These are phyloP conservation scores for Aspergillus caelatus DNA, from an alignment of 2,329 filamentous ascomycete species.

Conservation along the genomic window DNA sequence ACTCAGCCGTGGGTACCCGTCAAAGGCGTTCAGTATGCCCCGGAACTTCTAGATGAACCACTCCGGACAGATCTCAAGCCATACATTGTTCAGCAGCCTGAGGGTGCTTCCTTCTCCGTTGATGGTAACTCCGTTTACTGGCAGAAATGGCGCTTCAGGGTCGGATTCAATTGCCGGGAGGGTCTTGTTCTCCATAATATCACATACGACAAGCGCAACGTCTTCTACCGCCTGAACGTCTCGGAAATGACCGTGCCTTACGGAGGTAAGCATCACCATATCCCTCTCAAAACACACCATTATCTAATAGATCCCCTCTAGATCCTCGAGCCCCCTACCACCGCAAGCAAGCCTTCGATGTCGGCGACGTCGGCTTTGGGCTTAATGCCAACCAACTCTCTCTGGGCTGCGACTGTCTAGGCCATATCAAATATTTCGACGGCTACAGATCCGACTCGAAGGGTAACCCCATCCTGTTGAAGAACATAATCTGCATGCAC, in stretches of 20 bases:
- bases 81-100: conserved; percentile 65
- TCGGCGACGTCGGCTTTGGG: conserved; percentile 68
- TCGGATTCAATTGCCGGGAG: conserved; percentile 65
- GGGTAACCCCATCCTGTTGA: conserved; percentile 60
- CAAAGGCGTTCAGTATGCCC: conserved; percentile 55
- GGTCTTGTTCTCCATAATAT: conserved; percentile 71
- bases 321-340: conserved; percentile 70
- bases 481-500: conserved; percentile 71
- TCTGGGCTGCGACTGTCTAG: conserved; percentile 71
- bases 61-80: conserved; percentile 66
- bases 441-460: conserved; percentile 62
- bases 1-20: conserved; percentile 60
- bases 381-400: conserved; percentile 70
- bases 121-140: conserved; percentile 61
- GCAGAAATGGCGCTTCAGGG: conserved; percentile 68
- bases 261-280: conserved; percentile 32
- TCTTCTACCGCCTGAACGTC: conserved; percentile 69
- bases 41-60: conserved; percentile 66
- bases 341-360: conserved; percentile 71
- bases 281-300: not conserved
- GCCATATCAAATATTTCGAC: conserved; percentile 69
- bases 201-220: conserved; percentile 62
- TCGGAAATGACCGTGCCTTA: conserved; percentile 66
- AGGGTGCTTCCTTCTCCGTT: conserved; percentile 64
- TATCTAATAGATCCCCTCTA: conserved; percentile 42